Conservation (phyloP, 148 eudicot species). For the Nepenthes mirabilis region DNA sequence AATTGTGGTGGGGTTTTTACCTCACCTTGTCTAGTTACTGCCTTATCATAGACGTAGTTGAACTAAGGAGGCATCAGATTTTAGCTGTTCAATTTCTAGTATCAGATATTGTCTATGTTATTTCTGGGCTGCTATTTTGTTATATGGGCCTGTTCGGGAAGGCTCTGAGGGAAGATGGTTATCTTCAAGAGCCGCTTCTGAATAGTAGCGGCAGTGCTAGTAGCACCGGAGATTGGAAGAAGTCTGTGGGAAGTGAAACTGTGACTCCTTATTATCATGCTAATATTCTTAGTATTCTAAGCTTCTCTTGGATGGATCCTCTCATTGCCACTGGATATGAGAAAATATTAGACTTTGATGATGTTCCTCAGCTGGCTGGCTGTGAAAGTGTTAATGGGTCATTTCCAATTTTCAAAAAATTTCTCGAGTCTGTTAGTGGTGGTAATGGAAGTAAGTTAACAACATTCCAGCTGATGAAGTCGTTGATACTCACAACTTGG, state of each 20-base stretch:
- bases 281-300: slow-evolving; percentile 14
- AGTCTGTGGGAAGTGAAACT: slow-evolving; percentile 2
- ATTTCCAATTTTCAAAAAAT: slow-evolving; percentile 10
- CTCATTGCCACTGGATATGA: slow-evolving; percentile 21
- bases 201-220: slow-evolving; percentile 5
- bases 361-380: slow-evolving; percentile 28
- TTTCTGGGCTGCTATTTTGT: slow-evolving; percentile 18
- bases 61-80: background rate
- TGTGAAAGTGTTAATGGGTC: slow-evolving; percentile 20
- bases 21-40: slow-evolving; percentile 39
- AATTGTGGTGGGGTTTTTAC: slow-evolving; percentile 61
- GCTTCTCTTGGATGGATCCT: slow-evolving; percentile 27
- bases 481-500: slow-evolving; percentile 22
- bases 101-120: slow-evolving; percentile 17
- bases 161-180: slow-evolving; percentile 1
- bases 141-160: slow-evolving; percentile 16
- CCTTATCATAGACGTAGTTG: slow-evolving; percentile 26
- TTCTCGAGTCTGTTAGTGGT: slow-evolving; percentile 13
- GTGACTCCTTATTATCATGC: slow-evolving; percentile 20
- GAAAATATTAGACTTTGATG: slow-evolving; percentile 29
- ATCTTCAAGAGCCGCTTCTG: slow-evolving; percentile 20
- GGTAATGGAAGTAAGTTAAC: slow-evolving; percentile 11
- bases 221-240: slow-evolving; percentile 5
- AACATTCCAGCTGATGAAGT: slow-evolving; percentile 15
- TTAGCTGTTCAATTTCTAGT: slow-evolving; percentile 13